These are phyloP conservation scores for Phaffomyces opuntiae DNA, from an alignment of 805 yeast species.

Conservation along the genomic window DNA sequence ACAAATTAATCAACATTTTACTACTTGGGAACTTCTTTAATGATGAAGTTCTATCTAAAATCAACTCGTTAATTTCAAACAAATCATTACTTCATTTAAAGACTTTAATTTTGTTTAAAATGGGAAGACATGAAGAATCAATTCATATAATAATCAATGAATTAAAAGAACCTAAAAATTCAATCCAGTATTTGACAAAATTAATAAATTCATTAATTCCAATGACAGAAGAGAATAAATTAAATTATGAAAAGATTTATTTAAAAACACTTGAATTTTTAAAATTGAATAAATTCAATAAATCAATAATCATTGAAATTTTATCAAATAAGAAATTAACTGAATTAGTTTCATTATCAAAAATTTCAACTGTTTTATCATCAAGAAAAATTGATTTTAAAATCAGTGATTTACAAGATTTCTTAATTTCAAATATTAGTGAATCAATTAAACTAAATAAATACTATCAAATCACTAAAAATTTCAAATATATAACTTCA, in stretches of 20 bases:
- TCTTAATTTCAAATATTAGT: constrained; percentile 4
- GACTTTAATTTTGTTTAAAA: constrained; percentile 49
- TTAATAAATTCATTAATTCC: background rate
- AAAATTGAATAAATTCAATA: too few species aligned
- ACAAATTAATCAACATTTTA: constrained; percentile 29
- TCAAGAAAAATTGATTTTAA: constrained; percentile 9
- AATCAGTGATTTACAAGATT: constrained; percentile 14
- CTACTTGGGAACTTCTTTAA: constrained; percentile 12
- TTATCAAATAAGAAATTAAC: background rate
- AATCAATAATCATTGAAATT: too few species aligned
- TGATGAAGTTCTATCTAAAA: background rate
- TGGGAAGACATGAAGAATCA: constrained; percentile 57
- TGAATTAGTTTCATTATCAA: background rate
- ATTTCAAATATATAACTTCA: background rate
- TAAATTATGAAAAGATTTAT: too few species aligned
- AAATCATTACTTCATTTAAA: constrained; percentile 36
- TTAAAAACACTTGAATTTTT: too few species aligned
- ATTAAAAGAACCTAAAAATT: constrained; percentile 40
- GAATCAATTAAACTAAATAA: constrained; percentile 1
- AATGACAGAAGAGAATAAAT: too few species aligned
- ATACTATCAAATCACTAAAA: background rate
- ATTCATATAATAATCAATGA: constrained; percentile 54
- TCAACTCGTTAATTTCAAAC: background rate
- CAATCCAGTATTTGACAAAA: background rate
- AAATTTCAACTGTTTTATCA: constrained; percentile 1